Conservation (phyloP, 768 basidiomycete genomes). For the Leucocoprinus leucothites region DNA sequence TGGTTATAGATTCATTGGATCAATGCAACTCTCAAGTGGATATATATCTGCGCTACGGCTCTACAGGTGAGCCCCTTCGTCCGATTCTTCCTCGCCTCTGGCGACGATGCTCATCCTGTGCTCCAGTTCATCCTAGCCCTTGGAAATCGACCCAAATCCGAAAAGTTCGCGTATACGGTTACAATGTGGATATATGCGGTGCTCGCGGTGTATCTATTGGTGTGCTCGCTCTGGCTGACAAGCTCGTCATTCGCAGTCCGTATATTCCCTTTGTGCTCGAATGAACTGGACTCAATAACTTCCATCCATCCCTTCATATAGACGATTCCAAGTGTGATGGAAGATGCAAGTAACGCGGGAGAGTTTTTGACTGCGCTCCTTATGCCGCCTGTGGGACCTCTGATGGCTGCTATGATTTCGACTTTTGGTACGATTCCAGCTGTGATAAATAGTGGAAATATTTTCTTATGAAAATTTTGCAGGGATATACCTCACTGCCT, state of each 20-base stretch:
- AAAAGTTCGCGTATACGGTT: conserved; percentile 34
- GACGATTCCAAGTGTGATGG: conserved; percentile 51
- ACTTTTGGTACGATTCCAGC: conserved; percentile 76
- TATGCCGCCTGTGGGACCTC: conserved; percentile 69
- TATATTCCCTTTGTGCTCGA: neutral
- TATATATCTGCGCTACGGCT: neutral
- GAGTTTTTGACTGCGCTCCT: conserved; percentile 63
- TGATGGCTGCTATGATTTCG: conserved; percentile 85
- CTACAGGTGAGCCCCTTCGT: neutral
- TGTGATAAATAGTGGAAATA: no score
- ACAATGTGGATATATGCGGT: no score
- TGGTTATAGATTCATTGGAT: no score
- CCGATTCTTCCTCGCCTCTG: no score
- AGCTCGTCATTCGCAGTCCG: conserved; percentile 16
- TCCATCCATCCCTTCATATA: conserved; percentile 19
- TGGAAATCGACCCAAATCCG: conserved; percentile 85
- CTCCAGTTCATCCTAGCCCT: conserved; percentile 58
- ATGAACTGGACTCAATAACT: neutral
- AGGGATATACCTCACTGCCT: neutral
- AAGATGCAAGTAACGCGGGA: conserved; percentile 37
- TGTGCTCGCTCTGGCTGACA: conserved; percentile 60
- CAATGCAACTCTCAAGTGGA: neutral
- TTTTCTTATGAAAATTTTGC: no score
- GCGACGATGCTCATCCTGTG: no score
- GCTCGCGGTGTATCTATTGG: conserved; percentile 38